Evolutionary conservation across 2,329 filamentous ascomycete species (phyloP), one percentile per base, ranked within the genome.

Genomic region (Talaromyces sp.): DNA sequence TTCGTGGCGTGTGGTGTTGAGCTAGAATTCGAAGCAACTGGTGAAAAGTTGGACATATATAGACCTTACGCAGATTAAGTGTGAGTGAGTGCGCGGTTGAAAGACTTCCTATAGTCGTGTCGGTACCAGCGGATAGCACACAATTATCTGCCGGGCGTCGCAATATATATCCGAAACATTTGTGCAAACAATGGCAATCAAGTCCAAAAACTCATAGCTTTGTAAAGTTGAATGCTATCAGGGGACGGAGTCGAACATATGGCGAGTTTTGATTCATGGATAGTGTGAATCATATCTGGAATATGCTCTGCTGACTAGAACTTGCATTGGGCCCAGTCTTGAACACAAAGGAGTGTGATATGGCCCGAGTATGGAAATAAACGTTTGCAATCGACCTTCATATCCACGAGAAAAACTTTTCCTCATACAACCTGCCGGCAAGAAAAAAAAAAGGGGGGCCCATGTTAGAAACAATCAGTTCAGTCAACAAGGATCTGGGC

Each of bases 1-100:
- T 91, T 89, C 73, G 78, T 91, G n/a, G 88, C 85, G 1, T 85
- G 86, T 2, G 86, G 85, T 0, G 77, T 82, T 3, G 80, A 83
- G 63, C 66, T 85, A 13, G 77, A 82, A 52, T 78, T 85, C 56
- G 74, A 75, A 61, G 79, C 81, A 22, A 68, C 73, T 17, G 25
- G 49, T n/a, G 78, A 80, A 62, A 78, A 75, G 17, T 69, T 86
- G 69, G 78, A 82, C 52, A 72, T 83, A 43, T 86, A 83, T 73
- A 80, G 79, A 49, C 80, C 83, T 8, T 84, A 74, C 69, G 72
- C 74, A 8, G 77, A 79, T 67, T 78, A 67, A 15, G 33, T 41
- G 33, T 10, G 35, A 27, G 11, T 22, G n/a, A 7, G 3, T 56
- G 11, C 39, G n/a, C 17, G 25, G 19, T 17, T 33, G 27, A 31